These are phyloP conservation scores for Leptodontidium sp. DNA, from an alignment of 2,329 filamentous ascomycete species.

Conservation along the genomic window DNA sequence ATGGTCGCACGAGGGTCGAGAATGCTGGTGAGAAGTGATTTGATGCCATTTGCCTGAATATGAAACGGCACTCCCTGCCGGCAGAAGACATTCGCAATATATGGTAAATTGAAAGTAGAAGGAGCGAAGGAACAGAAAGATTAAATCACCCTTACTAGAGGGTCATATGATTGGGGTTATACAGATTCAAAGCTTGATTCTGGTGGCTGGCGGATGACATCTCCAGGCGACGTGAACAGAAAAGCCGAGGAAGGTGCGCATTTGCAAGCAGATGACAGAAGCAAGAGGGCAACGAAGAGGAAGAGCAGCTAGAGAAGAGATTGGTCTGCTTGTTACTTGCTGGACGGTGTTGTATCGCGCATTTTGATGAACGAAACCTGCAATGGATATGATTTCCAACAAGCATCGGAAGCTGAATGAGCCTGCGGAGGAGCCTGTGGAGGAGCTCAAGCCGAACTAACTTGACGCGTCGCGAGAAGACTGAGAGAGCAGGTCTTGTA, in stretches of 20 bases:
- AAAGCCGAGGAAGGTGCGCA: no score
- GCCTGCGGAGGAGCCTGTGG: not conserved
- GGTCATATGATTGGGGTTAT: conserved; percentile 22
- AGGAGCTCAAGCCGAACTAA: conserved; percentile 7
- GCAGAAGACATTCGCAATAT: conserved; percentile 20
- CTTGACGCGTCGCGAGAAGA: not conserved
- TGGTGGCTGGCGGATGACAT: conserved; percentile 5
- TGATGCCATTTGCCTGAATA: conserved; percentile 29
- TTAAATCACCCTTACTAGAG: conserved; percentile 17
- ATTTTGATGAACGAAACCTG: not conserved
- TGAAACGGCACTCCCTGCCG: conserved; percentile 30
- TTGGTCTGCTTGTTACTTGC: not conserved
- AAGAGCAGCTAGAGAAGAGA: not conserved
- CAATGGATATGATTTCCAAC: not conserved
- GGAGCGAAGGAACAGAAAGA: conserved; percentile 20
- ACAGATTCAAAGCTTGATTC: conserved; percentile 23
- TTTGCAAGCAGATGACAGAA: not conserved
- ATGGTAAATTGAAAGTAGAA: conserved; percentile 25
- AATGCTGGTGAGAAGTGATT: not conserved
- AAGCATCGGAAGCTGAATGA: not conserved
- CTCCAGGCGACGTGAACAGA: conserved; percentile 4
- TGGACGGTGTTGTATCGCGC: not conserved
- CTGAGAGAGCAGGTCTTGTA: conserved; percentile 19
- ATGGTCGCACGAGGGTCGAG: conserved; percentile 5
- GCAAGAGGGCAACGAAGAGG: not conserved